Conservation (phyloP, 78 protist species). For the Chrysochromulina tobinii region DNA sequence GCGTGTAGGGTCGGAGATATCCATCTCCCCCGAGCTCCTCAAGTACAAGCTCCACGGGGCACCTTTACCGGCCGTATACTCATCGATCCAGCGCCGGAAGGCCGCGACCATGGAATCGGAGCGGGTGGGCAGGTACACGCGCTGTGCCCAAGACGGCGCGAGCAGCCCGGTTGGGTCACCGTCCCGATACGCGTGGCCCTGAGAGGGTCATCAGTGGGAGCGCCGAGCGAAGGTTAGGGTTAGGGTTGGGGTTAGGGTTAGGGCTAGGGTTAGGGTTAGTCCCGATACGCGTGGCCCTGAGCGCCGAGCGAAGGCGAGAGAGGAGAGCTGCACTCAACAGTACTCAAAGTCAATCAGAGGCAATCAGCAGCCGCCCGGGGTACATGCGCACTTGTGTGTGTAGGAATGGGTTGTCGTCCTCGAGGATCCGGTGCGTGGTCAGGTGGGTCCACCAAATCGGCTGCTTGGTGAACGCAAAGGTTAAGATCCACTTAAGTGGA, state of each 20-base stretch:
- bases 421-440: neutral
- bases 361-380: too few relatives aligned
- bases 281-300: too few relatives aligned
- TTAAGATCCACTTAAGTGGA: neutral
- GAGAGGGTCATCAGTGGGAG: too few relatives aligned
- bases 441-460: neutral
- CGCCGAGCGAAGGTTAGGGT: too few relatives aligned
- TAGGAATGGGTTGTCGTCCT: slow-evolving; percentile 26
- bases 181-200: too few relatives aligned
- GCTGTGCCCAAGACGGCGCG: neutral
- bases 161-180: neutral
- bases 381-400: neutral
- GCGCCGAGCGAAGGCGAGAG: too few relatives aligned
- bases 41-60: neutral
- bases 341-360: too few relatives aligned
- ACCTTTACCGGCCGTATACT: neutral
- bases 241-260: too few relatives aligned
- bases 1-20: too few relatives aligned
- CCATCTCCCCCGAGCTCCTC: neutral
- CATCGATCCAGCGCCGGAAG: slow-evolving; percentile 4
- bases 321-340: too few relatives aligned
- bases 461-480: neutral
- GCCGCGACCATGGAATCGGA: neutral
- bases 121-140: neutral
- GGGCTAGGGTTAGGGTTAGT: too few relatives aligned